A percentile compares a stretch with the other conserved stretches of the same genome.
These are phyloP conservation scores for Saccharomycopsis synnaedendra DNA, from an alignment of 805 yeast species.

Conservation along the genomic window DNA sequence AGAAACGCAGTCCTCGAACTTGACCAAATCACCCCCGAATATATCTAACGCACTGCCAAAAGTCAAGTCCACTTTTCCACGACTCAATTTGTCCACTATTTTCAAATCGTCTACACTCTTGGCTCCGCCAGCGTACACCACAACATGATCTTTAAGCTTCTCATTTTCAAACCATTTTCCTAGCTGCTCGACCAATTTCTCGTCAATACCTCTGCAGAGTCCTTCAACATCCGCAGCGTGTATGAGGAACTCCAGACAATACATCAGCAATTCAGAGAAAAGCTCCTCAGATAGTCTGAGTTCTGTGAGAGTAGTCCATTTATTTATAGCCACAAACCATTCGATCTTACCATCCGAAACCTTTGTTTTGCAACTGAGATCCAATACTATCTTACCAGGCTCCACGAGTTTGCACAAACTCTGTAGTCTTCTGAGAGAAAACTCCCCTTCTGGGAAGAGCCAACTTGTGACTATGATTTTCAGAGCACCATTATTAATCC, in stretches of 20 bases:
- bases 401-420: conserved; percentile 40
- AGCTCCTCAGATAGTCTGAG: conserved; percentile 43
- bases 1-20: conserved; percentile 56
- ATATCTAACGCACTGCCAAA: conserved; percentile 90
- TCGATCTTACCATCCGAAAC: conserved; percentile 20
- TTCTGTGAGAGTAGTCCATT: conserved; percentile 88
- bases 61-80: conserved; percentile 82
- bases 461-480: conserved; percentile 91
- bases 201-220: conserved; percentile 84
- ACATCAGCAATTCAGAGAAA: conserved; percentile 40
- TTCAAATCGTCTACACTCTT: conserved; percentile 56
- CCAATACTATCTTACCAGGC: conserved; percentile 59
- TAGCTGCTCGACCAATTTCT: conserved; percentile 54
- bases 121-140: conserved; percentile 98
- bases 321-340: conserved; percentile 97
- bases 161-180: conserved; percentile 56
- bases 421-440: conserved; percentile 34
- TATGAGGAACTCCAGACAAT: conserved; percentile 78
- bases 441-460: conserved; percentile 52
- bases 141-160: conserved; percentile 24
- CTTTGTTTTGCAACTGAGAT: conserved; percentile 66
- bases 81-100: conserved; percentile 54
- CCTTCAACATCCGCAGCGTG: conserved; percentile 99
- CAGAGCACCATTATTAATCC: conserved; percentile 73
- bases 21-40: conserved; percentile 81